A percentile compares a stretch with the other conserved stretches of the same genome.
Evolutionary conservation across 1,284 basidiomycete species (phyloP).

Genomic region (Moesziomyces aphidis): DNA sequence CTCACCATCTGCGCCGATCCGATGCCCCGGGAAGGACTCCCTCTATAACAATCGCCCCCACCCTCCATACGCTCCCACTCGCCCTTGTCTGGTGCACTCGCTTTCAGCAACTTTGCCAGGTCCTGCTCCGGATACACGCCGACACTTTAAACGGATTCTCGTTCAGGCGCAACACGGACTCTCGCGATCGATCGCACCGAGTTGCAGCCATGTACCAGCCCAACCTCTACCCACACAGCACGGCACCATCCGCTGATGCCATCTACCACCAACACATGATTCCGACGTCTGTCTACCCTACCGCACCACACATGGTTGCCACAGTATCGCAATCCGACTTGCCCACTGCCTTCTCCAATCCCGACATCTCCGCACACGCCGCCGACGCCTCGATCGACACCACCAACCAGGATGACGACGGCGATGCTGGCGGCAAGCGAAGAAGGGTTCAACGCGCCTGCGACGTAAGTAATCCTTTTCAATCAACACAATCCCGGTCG

Average conservation of each 20-base stretch:
- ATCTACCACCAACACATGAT: constrained; percentile 26
- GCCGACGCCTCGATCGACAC: constrained; percentile 24
- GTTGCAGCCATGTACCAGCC: constrained; percentile 13
- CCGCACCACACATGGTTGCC: constrained; percentile 14
- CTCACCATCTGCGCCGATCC: too few species aligned
- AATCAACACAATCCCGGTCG: too few species aligned
- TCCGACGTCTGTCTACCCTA: constrained; percentile 9
- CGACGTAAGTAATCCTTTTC: constrained; percentile 33
- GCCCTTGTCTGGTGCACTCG: too few species aligned
- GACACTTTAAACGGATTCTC: not conserved
- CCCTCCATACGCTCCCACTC: too few species aligned
- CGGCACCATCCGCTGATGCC: constrained; percentile 11
- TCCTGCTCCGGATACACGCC: too few species aligned
- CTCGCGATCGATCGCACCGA: not conserved
- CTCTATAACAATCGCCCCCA: too few species aligned
- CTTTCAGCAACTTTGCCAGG: too few species aligned
- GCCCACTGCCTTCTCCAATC: constrained; percentile 11
- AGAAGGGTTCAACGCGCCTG: constrained; percentile 58
- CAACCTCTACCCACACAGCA: constrained; percentile 16
- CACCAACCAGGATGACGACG: constrained; percentile 46
- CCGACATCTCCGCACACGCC: constrained; percentile 12
- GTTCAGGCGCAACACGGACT: not conserved
- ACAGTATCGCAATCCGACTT: constrained; percentile 3
- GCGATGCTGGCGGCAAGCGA: constrained; percentile 51
- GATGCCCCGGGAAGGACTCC: too few species aligned